A percentile compares a stretch with the other conserved stretches of the same genome.
Evolutionary conservation across 352 stramenopile species (phyloP).

Genomic region (Pythium vanterpoolii): DNA sequence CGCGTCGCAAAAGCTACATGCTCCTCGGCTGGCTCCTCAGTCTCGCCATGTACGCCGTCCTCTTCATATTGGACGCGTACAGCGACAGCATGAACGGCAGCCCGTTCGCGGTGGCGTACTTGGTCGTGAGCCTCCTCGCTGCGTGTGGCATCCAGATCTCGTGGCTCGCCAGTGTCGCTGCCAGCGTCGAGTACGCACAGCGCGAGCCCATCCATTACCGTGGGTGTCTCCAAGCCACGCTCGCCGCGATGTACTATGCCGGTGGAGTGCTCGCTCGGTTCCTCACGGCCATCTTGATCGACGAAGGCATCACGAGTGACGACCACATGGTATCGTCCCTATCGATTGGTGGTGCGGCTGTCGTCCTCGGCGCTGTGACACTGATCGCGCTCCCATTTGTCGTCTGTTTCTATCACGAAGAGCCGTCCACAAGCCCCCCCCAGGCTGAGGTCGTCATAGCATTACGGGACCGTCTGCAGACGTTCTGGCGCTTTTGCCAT

Average conservation of each 20-base stretch:
- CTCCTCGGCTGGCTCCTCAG: conserved; percentile 37
- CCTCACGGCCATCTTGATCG: background rate
- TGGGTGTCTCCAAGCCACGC: conserved; percentile 16
- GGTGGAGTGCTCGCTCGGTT: conserved; percentile 3
- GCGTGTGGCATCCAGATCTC: conserved; percentile 23
- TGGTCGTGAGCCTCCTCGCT: conserved; percentile 12
- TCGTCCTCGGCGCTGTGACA: background rate
- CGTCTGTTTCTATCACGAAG: conserved; percentile 5
- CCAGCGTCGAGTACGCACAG: conserved; percentile 28
- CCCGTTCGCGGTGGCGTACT: conserved; percentile 6
- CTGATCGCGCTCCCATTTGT: conserved; percentile 27
- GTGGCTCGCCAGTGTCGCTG: conserved; percentile 14
- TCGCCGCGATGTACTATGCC: conserved; percentile 10
- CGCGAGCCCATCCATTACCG: conserved; percentile 22
- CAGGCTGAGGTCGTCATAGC: background rate
- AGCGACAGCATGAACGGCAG: background rate
- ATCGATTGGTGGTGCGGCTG: conserved; percentile 1
- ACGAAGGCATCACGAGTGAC: background rate
- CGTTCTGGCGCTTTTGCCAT: conserved; percentile 50
- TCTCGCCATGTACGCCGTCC: conserved; percentile 2
- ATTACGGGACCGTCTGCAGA: conserved; percentile 14
- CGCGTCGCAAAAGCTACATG: conserved; percentile 78
- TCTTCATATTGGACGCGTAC: conserved; percentile 9
- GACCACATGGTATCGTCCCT: conserved; percentile 1
- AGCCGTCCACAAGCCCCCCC: conserved; percentile 24